A percentile compares a stretch with the other conserved stretches of the same genome.
Conservation (phyloP, 2,329 filamentous ascomycete genomes). For the Aspergillus arachidicola region DNA sequence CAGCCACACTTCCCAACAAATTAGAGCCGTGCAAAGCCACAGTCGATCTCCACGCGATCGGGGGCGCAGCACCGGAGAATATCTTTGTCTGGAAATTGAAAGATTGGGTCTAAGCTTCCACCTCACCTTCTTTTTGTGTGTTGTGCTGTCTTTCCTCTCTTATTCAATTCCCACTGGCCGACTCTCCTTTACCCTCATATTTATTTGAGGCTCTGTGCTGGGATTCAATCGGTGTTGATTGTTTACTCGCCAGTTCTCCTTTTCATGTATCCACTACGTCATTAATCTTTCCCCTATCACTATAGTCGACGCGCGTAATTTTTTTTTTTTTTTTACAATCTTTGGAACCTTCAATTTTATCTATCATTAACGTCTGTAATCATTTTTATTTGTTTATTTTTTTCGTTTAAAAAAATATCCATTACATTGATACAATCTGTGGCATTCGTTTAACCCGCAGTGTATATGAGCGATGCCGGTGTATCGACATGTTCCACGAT, state of each 20-base stretch:
- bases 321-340: not conserved
- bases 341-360: not conserved
- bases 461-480: slow-evolving; percentile 23
- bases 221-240: not conserved
- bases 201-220: slow-evolving; percentile 2
- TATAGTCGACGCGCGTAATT: not conserved
- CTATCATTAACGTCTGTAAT: not conserved
- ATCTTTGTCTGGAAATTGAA: not conserved
- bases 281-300: not conserved
- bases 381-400: not conserved
- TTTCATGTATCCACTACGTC: slow-evolving; percentile 4
- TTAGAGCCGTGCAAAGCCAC: not conserved
- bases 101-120: slow-evolving; percentile 5
- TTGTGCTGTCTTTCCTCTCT: not conserved
- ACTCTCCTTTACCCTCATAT: not conserved
- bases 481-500: slow-evolving; percentile 28
- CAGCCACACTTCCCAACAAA: slow-evolving; percentile 5
- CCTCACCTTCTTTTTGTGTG: slow-evolving; percentile 4
- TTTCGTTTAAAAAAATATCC: not conserved
- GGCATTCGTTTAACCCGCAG: not conserved
- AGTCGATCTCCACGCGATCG: slow-evolving; percentile 4
- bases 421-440: not conserved
- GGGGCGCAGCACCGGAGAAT: slow-evolving; percentile 10
- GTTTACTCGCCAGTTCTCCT: slow-evolving; percentile 33
- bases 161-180: not conserved